Evolutionary conservation across 495 filamentous ascomycete species (phyloP).

Genomic region (Articulospora tetracladia): DNA sequence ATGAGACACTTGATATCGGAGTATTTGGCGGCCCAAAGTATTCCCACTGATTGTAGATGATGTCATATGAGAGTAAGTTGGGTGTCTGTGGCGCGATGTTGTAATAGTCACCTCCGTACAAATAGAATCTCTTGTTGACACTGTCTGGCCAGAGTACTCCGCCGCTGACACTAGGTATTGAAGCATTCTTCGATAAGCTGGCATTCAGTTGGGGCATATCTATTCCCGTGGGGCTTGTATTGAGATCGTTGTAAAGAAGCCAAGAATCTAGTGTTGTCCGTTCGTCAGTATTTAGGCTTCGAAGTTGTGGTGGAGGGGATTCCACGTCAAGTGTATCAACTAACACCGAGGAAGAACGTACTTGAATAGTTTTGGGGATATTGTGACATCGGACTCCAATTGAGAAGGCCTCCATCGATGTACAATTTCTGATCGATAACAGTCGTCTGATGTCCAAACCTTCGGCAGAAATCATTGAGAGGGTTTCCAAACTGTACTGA

Average conservation of each 20-base stretch:
- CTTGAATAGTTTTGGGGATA: conserved; percentile 46
- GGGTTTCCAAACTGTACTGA: conserved; percentile 31
- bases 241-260: conserved; percentile 37
- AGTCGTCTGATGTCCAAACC: conserved; percentile 48
- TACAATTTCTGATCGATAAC: conserved; percentile 46
- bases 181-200: conserved; percentile 45
- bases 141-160: conserved; percentile 48
- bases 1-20: conserved; percentile 15
- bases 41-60: conserved; percentile 41
- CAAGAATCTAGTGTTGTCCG: conserved; percentile 6
- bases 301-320: no score
- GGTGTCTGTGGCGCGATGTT: conserved; percentile 32
- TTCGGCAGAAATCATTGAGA: conserved; percentile 44
- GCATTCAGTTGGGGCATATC: conserved; percentile 47
- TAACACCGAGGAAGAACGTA: no score
- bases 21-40: conserved; percentile 24
- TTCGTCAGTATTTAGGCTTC: no score
- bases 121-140: conserved; percentile 49
- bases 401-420: conserved; percentile 50
- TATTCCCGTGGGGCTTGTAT: conserved; percentile 24
- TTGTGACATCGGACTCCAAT: conserved; percentile 39
- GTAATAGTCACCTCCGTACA: conserved; percentile 46
- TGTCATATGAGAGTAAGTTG: conserved; percentile 41
- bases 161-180: conserved; percentile 40
- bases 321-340: no score